phyloP scores from a whole-genome alignment of 2,329 filamentous ascomycete genomes.

The Paraphoma chrysanthemicola region DNA sequence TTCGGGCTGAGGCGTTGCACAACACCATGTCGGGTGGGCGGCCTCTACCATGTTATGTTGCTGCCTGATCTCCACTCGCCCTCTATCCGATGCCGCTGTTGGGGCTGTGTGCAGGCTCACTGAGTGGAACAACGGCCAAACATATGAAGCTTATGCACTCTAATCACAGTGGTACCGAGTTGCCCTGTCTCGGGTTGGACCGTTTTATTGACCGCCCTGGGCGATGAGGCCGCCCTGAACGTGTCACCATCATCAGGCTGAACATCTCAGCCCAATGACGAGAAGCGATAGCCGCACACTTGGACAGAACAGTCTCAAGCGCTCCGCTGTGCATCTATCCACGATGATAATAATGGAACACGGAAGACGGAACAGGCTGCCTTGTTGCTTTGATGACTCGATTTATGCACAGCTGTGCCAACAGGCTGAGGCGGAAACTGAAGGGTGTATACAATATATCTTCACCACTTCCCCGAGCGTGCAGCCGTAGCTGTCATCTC shows the following conservation, averaged over 20 bases:
- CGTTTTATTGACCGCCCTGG: not conserved
- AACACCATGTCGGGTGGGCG: not conserved
- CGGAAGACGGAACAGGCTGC: constrained; percentile 26
- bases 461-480: not conserved
- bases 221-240: not conserved
- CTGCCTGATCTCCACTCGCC: not conserved
- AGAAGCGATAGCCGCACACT: not conserved
- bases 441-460: constrained; percentile 12
- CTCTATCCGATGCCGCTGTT: not conserved
- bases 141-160: not conserved
- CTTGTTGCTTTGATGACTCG: constrained; percentile 21
- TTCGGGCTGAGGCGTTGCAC: not conserved
- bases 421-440: constrained; percentile 5
- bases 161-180: not conserved
- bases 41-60: not conserved
- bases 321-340: constrained; percentile 31
- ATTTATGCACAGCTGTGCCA: constrained; percentile 4
- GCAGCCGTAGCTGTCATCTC: not conserved
- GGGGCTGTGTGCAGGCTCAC: not conserved
- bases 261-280: not conserved
- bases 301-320: constrained; percentile 1
- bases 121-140: not conserved
- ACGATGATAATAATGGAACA: constrained; percentile 14
- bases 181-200: not conserved
- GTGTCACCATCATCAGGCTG: constrained; percentile 1